These are phyloP conservation scores for Annulohypoxylon stygium DNA, from an alignment of 495 filamentous ascomycete genomes.

Conservation along the genomic window DNA sequence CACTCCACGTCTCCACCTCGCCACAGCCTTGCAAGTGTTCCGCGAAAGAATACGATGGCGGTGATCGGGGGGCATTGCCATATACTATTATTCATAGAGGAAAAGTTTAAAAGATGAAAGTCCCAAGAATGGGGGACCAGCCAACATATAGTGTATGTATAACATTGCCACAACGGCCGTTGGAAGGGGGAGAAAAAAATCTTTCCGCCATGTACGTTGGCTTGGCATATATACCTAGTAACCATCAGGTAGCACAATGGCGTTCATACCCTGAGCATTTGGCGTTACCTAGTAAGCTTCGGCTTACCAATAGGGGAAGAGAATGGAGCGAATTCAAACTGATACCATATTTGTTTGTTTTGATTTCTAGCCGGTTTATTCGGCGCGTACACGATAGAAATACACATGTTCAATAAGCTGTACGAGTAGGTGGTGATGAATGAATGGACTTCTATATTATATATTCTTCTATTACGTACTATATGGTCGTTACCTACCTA, in stretches of 20 bases:
- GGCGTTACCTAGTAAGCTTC: background rate
- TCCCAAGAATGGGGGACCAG: background rate
- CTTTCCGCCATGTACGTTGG: background rate
- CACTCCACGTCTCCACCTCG: background rate
- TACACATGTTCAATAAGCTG: slow-evolving; percentile 6
- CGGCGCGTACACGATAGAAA: background rate
- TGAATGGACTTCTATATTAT: background rate
- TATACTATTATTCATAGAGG: background rate
- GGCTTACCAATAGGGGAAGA: background rate
- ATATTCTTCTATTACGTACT: background rate
- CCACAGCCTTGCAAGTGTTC: background rate
- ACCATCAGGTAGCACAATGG: background rate
- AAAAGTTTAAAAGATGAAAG: too few species aligned
- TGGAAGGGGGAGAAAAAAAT: background rate
- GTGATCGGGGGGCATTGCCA: background rate
- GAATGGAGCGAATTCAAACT: background rate
- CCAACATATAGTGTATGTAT: background rate
- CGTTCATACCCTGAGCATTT: background rate
- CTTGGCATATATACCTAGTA: background rate
- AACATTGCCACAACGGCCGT: background rate
- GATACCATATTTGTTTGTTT: background rate
- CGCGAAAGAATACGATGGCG: background rate
- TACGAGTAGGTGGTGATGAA: slow-evolving; percentile 7
- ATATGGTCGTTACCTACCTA: background rate
- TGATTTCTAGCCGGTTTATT: background rate